Percentiles rank a stretch among this genome's conserved stretches.
Evolutionary conservation across 2,329 filamentous ascomycete genomes (phyloP).

Genomic region (Penicillium aurantiogriseum): DNA sequence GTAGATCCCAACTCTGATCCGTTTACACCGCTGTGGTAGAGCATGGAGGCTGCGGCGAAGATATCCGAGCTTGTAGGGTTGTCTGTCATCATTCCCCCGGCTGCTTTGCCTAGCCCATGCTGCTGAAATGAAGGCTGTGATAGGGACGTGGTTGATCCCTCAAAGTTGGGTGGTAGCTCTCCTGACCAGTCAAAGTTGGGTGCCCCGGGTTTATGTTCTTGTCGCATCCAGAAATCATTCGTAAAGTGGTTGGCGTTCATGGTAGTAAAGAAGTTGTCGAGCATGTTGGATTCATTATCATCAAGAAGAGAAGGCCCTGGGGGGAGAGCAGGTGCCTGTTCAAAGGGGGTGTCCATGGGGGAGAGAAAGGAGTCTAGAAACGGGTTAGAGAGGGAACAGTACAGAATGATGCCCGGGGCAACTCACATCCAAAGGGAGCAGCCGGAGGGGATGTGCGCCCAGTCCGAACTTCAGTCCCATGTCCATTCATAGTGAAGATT

Average conservation of each 20-base stretch:
- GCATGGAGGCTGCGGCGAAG: slow-evolving; percentile 56
- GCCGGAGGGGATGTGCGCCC: slow-evolving; percentile 53
- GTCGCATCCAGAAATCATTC: slow-evolving; percentile 40
- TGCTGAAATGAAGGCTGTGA: slow-evolving; percentile 50
- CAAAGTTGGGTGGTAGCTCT: slow-evolving; percentile 62
- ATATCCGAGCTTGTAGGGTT: slow-evolving; percentile 49
- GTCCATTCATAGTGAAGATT: slow-evolving; percentile 34
- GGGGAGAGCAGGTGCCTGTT: slow-evolving; percentile 60
- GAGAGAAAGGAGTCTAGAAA: slow-evolving; percentile 35
- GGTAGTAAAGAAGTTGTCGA: slow-evolving; percentile 51
- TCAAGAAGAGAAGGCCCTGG: slow-evolving; percentile 65
- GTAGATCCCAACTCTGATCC: slow-evolving; percentile 31
- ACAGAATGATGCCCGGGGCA: not conserved
- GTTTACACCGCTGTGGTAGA: slow-evolving; percentile 39
- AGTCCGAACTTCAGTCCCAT: slow-evolving; percentile 30
- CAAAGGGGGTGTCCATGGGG: slow-evolving; percentile 37
- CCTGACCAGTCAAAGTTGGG: slow-evolving; percentile 40
- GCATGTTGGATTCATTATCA: slow-evolving; percentile 55
- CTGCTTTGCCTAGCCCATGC: slow-evolving; percentile 27
- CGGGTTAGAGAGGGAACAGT: not conserved
- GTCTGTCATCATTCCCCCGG: slow-evolving; percentile 24
- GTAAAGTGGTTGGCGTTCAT: slow-evolving; percentile 41
- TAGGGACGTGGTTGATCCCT: slow-evolving; percentile 64
- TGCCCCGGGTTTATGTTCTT: slow-evolving; percentile 30
- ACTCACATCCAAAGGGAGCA: slow-evolving; percentile 68